A percentile compares a stretch with the other conserved stretches of the same genome.
phyloP scores from a whole-genome alignment of 1,139 yeast species.

The Nakaseomyces delphensis region DNA sequence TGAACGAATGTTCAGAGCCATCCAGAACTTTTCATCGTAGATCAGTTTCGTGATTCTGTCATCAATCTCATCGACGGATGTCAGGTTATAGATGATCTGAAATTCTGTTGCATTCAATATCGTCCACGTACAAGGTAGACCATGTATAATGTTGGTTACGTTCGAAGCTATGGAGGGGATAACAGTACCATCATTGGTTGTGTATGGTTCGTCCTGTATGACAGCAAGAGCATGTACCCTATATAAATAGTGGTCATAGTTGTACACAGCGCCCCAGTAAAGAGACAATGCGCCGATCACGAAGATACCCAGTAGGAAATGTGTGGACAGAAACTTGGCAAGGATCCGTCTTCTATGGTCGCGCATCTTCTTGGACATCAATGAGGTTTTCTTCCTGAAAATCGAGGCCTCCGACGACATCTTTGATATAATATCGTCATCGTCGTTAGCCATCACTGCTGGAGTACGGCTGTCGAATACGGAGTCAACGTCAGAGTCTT shows the following conservation, averaged over 20 bases:
- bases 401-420: background rate
- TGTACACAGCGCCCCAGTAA: constrained; percentile 14
- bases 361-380: constrained; percentile 12
- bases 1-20: constrained; percentile 40
- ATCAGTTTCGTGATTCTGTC: constrained; percentile 37
- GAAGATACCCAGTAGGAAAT: constrained; percentile 10
- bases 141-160: constrained; percentile 14
- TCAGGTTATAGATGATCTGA: constrained; percentile 31
- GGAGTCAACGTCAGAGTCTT: background rate
- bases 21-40: constrained; percentile 48
- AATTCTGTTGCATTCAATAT: constrained; percentile 24
- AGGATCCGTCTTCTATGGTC: constrained; percentile 12
- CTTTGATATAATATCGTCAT: background rate
- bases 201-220: constrained; percentile 12
- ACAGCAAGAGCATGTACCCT: constrained; percentile 13
- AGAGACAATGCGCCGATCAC: constrained; percentile 11
- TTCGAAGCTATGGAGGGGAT: constrained; percentile 5
- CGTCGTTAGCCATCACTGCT: constrained; percentile 4
- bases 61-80: constrained; percentile 34
- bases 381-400: constrained; percentile 5
- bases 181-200: background rate
- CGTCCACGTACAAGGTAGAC: constrained; percentile 22
- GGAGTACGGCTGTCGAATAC: constrained; percentile 4
- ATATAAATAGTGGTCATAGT: constrained; percentile 10
- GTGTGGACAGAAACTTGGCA: constrained; percentile 10